These are phyloP conservation scores for Sporothrix phasma DNA, from an alignment of 2,329 filamentous ascomycete species.

Conservation along the genomic window DNA sequence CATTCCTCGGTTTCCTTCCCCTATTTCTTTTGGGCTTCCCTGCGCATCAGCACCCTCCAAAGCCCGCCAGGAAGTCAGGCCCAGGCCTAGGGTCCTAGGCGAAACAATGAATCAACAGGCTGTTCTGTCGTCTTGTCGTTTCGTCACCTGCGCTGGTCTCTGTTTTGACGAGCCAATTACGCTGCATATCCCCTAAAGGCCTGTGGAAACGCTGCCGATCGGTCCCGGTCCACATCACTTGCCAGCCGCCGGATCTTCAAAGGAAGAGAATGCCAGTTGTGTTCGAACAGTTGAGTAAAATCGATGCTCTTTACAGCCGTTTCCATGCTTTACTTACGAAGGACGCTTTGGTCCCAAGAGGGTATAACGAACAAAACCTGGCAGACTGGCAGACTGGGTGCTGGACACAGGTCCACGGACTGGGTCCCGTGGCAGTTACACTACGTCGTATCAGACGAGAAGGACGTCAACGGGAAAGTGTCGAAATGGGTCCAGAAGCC, in stretches of 20 bases:
- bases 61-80: no score
- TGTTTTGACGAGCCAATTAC: neutral
- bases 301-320: no score
- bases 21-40: neutral
- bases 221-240: neutral
- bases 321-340: no score
- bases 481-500: neutral
- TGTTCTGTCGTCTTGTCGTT: no score
- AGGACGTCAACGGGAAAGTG: neutral
- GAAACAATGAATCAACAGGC: neutral
- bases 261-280: no score
- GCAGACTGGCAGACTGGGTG: neutral
- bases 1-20: neutral
- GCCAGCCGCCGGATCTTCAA: neutral
- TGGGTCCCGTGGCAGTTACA: no score
- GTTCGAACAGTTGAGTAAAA: no score
- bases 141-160: neutral
- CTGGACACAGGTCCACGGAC: neutral
- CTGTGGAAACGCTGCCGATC: conserved; percentile 7
- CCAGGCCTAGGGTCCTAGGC: neutral
- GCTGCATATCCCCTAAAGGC: neutral
- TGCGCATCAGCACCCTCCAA: no score
- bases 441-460: neutral
- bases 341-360: conserved; percentile 2
- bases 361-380: conserved; percentile 5